Percentiles rank a stretch among this genome's conserved stretches.
Evolutionary conservation across 768 basidiomycete genomes (phyloP).

Genomic region (Panaeolus papilionaceus): DNA sequence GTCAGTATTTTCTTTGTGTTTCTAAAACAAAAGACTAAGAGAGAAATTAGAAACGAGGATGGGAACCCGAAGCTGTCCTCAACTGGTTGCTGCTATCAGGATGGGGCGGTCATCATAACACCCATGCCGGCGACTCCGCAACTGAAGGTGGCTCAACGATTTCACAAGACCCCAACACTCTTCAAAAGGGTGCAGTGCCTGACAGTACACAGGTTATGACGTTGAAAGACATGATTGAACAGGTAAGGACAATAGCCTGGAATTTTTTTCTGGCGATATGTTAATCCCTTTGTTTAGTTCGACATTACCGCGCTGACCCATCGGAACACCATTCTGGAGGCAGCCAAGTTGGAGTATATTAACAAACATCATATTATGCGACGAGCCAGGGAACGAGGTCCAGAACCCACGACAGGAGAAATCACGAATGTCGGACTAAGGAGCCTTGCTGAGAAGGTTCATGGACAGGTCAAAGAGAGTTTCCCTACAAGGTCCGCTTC

Average conservation of each 20-base stretch:
- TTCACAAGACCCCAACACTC: constrained; percentile 25
- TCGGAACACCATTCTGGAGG: constrained; percentile 82
- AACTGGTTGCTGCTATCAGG: constrained; percentile 97
- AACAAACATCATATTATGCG: constrained; percentile 86
- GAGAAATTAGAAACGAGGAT: constrained; percentile 70
- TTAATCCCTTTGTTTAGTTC: constrained; percentile 56
- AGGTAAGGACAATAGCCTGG: constrained; percentile 44
- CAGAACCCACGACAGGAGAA: not conserved
- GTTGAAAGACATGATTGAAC: constrained; percentile 65
- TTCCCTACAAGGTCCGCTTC: constrained; percentile 65
- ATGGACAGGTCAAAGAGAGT: constrained; percentile 54
- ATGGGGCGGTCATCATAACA: constrained; percentile 72
- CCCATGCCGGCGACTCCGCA: constrained; percentile 32
- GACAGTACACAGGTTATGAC: constrained; percentile 71
- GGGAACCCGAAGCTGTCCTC: constrained; percentile 87
- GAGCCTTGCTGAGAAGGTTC: constrained; percentile 60
- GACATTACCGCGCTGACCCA: constrained; percentile 80
- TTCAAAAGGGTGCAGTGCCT: constrained; percentile 45
- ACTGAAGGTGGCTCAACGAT: constrained; percentile 14
- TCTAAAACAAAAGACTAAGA: not conserved
- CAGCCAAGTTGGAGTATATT: constrained; percentile 80
- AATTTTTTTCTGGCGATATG: not conserved
- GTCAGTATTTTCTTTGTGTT: constrained; percentile 46
- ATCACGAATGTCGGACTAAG: constrained; percentile 49
- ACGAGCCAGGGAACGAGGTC: constrained; percentile 45